These are phyloP conservation scores for Piper longum DNA, from an alignment of 164 flowering plant genomes.

Conservation along the genomic window DNA sequence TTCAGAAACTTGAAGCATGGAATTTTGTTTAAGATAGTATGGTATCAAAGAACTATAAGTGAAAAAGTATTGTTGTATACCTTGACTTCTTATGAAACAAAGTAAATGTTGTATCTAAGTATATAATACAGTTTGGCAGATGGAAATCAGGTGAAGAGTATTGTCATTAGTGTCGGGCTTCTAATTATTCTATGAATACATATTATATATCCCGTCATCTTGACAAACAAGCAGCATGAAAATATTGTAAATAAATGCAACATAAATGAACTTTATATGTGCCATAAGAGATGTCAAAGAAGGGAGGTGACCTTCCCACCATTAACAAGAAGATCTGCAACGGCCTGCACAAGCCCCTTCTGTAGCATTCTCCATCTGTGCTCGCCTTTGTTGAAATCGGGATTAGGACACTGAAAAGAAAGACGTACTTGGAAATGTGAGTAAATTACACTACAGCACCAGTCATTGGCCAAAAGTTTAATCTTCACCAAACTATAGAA, in stretches of 20 bases:
- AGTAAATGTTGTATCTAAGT: too few relatives aligned
- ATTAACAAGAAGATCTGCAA: slow-evolving; percentile 40
- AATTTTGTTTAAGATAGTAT: too few relatives aligned
- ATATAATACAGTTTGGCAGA: too few relatives aligned
- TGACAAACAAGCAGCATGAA: not conserved
- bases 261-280: not conserved
- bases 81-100: too few relatives aligned
- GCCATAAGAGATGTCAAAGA: not conserved
- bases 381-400: slow-evolving; percentile 68
- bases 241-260: too few relatives aligned
- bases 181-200: too few relatives aligned
- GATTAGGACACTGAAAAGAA: slow-evolving; percentile 62
- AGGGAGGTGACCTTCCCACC: slow-evolving; percentile 48
- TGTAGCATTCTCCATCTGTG: slow-evolving; percentile 88
- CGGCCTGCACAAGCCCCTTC: slow-evolving; percentile 64
- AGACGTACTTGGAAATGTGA: not conserved
- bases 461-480: not conserved
- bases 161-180: too few relatives aligned
- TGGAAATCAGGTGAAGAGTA: too few relatives aligned
- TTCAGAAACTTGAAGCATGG: not conserved
- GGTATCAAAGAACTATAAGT: too few relatives aligned
- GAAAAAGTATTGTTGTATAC: too few relatives aligned
- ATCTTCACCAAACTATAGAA: not conserved
- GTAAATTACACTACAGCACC: not conserved
- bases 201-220: not conserved